These are phyloP conservation scores for Rutstroemia sp. DNA, from an alignment of 2,329 filamentous ascomycete genomes.

Conservation along the genomic window DNA sequence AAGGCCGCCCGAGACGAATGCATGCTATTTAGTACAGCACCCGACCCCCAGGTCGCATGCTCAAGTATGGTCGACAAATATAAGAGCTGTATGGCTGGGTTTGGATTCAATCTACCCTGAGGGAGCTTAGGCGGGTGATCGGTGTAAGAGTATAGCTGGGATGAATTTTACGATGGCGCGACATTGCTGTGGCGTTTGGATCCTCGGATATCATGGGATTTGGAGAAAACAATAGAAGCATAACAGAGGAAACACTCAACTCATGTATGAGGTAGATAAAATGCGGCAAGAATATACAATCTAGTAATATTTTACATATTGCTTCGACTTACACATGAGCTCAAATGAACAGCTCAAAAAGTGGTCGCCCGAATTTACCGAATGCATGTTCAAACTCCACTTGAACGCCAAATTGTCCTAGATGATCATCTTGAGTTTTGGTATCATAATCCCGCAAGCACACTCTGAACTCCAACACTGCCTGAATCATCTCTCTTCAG, in stretches of 20 bases:
- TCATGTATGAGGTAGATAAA: constrained; percentile 10
- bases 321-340: not conserved
- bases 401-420: constrained; percentile 6
- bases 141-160: constrained; percentile 1
- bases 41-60: constrained; percentile 80
- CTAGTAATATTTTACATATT: constrained; percentile 2
- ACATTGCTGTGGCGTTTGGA: constrained; percentile 21
- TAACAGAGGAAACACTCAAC: constrained; percentile 18
- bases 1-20: constrained; percentile 92
- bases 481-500: constrained; percentile 76
- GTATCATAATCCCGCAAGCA: constrained; percentile 47
- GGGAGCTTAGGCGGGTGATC: not conserved
- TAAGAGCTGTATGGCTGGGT: constrained; percentile 85
- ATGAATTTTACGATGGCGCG: constrained; percentile 12
- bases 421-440: constrained; percentile 8
- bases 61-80: constrained; percentile 77
- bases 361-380: not conserved
- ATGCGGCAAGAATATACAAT: not conserved
- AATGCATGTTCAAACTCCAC: not conserved
- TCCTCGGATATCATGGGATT: not conserved
- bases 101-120: constrained; percentile 63
- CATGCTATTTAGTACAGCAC: constrained; percentile 90
- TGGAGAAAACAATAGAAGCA: not conserved
- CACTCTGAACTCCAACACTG: constrained; percentile 74
- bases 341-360: not conserved